phyloP scores from a whole-genome alignment of 2,329 filamentous ascomycete genomes.

The Penicillium sclerotiorum region DNA sequence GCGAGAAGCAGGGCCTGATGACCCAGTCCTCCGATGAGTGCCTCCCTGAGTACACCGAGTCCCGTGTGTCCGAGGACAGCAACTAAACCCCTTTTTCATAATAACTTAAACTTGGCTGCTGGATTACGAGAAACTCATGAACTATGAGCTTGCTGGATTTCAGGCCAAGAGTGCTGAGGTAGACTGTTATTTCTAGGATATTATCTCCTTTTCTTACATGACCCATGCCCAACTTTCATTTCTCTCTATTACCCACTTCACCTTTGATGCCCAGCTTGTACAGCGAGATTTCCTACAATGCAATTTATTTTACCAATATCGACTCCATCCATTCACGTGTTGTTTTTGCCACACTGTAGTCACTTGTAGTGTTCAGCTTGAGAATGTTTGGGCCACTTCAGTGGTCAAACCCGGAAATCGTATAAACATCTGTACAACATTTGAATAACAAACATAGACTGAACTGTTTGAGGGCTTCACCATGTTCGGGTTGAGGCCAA shows the following conservation, averaged over 20 bases:
- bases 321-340: not conserved
- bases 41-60: slow-evolving; percentile 39
- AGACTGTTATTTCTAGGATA: slow-evolving; percentile 1
- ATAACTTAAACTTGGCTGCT: not conserved
- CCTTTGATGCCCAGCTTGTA: slow-evolving; percentile 18
- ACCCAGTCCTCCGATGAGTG: slow-evolving; percentile 33
- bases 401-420: too few species aligned
- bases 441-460: too few species aligned
- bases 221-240: not conserved
- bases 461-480: too few species aligned
- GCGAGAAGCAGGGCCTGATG: slow-evolving; percentile 49
- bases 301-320: not conserved
- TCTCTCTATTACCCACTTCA: slow-evolving; percentile 5
- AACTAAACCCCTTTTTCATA: slow-evolving; percentile 22
- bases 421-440: too few species aligned
- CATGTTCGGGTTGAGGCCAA: too few species aligned
- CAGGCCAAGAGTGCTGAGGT: not conserved
- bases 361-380: too few species aligned
- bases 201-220: slow-evolving; percentile 7
- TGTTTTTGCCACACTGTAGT: too few species aligned
- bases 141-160: not conserved
- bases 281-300: slow-evolving; percentile 19
- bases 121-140: not conserved
- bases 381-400: too few species aligned
- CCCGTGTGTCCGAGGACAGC: slow-evolving; percentile 32